Percentiles rank a stretch among this genome's conserved stretches.
These are phyloP conservation scores for Kandelia obovata DNA, from an alignment of 345 rosid genomes.

Conservation along the genomic window DNA sequence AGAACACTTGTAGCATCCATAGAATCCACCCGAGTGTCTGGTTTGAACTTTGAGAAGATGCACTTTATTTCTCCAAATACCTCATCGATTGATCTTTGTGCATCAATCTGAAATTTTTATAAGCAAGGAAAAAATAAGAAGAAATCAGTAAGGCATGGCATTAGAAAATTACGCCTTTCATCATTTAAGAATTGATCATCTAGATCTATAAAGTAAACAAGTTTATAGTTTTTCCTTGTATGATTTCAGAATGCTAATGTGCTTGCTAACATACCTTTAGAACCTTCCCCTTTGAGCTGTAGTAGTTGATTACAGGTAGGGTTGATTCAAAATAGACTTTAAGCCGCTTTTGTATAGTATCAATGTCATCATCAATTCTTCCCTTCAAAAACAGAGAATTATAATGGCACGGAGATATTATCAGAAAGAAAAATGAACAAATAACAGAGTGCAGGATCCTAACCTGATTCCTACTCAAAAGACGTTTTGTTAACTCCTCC, in stretches of 20 bases:
- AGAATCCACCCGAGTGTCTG: neutral
- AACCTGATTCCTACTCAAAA: slow-evolving; percentile 71
- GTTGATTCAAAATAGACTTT: slow-evolving; percentile 60
- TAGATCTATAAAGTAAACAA: too few relatives aligned
- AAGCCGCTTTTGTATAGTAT: slow-evolving; percentile 59
- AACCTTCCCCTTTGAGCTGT: slow-evolving; percentile 52
- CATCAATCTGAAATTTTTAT: slow-evolving; percentile 51
- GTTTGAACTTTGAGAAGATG: slow-evolving; percentile 28
- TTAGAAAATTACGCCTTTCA: neutral
- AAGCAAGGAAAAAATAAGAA: neutral
- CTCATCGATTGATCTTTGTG: slow-evolving; percentile 56
- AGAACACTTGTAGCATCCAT: too few relatives aligned
- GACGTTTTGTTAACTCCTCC: slow-evolving; percentile 61
- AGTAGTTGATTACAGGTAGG: slow-evolving; percentile 51
- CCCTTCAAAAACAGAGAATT: slow-evolving; percentile 37
- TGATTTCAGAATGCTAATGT: too few relatives aligned
- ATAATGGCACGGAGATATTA: neutral
- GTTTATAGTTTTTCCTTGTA: too few relatives aligned
- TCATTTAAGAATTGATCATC: too few relatives aligned
- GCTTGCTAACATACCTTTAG: slow-evolving; percentile 35
- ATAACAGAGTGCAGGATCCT: slow-evolving; percentile 4
- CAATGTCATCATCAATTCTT: slow-evolving; percentile 72
- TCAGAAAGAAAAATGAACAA: neutral
- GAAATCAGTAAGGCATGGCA: neutral
- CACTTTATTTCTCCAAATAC: slow-evolving; percentile 56